Conservation (phyloP, 306 rosid genomes). For the Albizia julibrissin region DNA sequence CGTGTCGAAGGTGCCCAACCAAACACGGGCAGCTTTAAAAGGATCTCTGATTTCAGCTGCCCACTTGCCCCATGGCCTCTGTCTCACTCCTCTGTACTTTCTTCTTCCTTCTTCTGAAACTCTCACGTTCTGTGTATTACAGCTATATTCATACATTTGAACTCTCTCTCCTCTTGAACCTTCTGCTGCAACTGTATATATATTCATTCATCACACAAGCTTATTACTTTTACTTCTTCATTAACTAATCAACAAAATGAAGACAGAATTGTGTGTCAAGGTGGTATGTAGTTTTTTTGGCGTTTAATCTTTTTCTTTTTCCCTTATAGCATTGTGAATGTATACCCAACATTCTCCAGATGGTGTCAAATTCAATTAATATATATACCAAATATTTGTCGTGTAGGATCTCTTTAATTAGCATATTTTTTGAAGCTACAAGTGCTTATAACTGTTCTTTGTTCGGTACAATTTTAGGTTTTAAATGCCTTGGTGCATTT, state of each 20-base stretch:
- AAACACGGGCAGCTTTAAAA: constrained; percentile 61
- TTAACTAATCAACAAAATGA: not conserved
- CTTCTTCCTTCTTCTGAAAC: constrained; percentile 36
- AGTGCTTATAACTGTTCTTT: not conserved
- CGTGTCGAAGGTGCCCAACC: constrained; percentile 69
- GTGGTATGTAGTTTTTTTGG: too few relatives aligned
- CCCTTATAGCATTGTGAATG: too few relatives aligned
- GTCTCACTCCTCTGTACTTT: constrained; percentile 71
- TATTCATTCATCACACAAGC: not conserved
- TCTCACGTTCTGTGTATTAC: constrained; percentile 10
- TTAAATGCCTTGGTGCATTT: not conserved
- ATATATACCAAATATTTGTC: not conserved
- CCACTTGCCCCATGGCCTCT: constrained; percentile 82
- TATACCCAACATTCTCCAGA: too few relatives aligned
- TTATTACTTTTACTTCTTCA: not conserved
- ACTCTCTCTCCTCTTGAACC: constrained; percentile 26
- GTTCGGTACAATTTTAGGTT: too few relatives aligned
- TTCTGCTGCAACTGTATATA: constrained; percentile 28
- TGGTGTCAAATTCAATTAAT: not conserved
- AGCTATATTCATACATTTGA: constrained; percentile 50
- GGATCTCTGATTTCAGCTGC: constrained; percentile 80
- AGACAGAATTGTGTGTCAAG: not conserved
- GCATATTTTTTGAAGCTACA: not conserved
- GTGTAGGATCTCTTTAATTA: too few relatives aligned
- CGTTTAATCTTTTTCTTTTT: not conserved